A percentile compares a stretch with the other conserved stretches of the same genome.
phyloP scores from a whole-genome alignment of 192 early-diverging fungal genomes.

The Backusella australiensis region DNA sequence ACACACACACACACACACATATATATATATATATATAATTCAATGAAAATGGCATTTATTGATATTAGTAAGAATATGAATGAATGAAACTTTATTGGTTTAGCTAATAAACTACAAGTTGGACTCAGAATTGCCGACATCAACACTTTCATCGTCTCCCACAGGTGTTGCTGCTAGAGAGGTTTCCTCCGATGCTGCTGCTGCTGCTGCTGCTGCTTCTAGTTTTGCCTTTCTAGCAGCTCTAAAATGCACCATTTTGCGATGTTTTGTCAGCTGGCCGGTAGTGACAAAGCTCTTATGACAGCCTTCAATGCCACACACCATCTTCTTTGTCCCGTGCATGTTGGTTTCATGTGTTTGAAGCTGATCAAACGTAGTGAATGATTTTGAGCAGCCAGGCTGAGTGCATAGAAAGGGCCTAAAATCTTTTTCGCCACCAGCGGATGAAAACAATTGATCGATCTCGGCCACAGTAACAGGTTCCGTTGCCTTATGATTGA shows the following conservation, averaged over 20 bases:
- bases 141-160: conserved; percentile 17
- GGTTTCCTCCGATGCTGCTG: conserved; percentile 9
- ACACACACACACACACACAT: no score
- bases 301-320: conserved; percentile 39
- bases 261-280: conserved; percentile 39
- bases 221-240: conserved; percentile 28
- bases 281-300: conserved; percentile 37
- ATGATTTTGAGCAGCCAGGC: conserved; percentile 35
- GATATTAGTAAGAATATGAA: not conserved
- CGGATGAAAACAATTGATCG: conserved; percentile 30
- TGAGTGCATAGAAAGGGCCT: conserved; percentile 38
- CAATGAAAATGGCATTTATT: not conserved
- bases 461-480: conserved; percentile 29
- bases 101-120: not conserved
- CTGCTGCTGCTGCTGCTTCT: conserved; percentile 20
- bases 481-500: conserved; percentile 29
- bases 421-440: conserved; percentile 27
- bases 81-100: not conserved
- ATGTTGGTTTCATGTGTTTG: conserved; percentile 39
- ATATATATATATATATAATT: no score
- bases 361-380: conserved; percentile 33
- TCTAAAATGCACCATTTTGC: conserved; percentile 42
- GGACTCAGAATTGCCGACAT: conserved; percentile 1
- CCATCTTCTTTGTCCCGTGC: conserved; percentile 39
- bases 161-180: not conserved